Evolutionary conservation across 2,329 filamentous ascomycete genomes (phyloP).

Genomic region (Cladophialophora exuberans): DNA sequence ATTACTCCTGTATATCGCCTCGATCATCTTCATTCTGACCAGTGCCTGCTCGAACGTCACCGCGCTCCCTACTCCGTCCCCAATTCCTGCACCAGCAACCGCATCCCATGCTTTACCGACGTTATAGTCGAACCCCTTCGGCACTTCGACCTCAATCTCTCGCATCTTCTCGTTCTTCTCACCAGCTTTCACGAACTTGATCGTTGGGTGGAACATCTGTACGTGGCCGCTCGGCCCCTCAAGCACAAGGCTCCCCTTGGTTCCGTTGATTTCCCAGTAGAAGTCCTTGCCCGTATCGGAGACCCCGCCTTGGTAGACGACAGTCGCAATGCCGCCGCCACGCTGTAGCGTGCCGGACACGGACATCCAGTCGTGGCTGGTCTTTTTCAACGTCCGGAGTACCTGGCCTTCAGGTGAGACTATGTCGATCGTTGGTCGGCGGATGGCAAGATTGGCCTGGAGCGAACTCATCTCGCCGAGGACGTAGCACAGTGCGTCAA

Average conservation of each 20-base stretch:
- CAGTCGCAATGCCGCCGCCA: slow-evolving; percentile 16
- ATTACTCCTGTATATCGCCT: slow-evolving; percentile 29
- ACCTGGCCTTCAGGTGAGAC: slow-evolving; percentile 13
- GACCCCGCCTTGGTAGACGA: slow-evolving; percentile 18
- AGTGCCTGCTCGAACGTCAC: slow-evolving; percentile 27
- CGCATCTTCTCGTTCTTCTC: slow-evolving; percentile 12
- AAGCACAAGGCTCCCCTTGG: slow-evolving; percentile 26
- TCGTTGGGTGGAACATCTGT: slow-evolving; percentile 28
- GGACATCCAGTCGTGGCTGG: slow-evolving; percentile 26
- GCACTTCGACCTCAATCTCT: slow-evolving; percentile 14
- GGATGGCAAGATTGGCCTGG: slow-evolving; percentile 19
- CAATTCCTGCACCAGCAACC: slow-evolving; percentile 20
- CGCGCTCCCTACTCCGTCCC: slow-evolving; percentile 18
- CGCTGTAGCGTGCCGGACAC: slow-evolving; percentile 17
- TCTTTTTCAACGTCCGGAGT: slow-evolving; percentile 19
- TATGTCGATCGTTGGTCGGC: slow-evolving; percentile 13
- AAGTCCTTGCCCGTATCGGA: slow-evolving; percentile 20
- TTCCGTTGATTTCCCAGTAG: slow-evolving; percentile 30
- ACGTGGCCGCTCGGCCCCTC: slow-evolving; percentile 21
- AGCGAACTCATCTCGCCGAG: slow-evolving; percentile 24
- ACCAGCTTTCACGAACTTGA: slow-evolving; percentile 18
- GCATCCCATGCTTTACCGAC: slow-evolving; percentile 29
- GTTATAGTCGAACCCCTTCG: slow-evolving; percentile 22
- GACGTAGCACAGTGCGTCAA: slow-evolving; percentile 28
- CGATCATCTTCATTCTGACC: slow-evolving; percentile 26